A percentile compares a stretch with the other conserved stretches of the same genome.
phyloP scores from a whole-genome alignment of 108 stramenopile species.

The Schizochytrium sp. region DNA sequence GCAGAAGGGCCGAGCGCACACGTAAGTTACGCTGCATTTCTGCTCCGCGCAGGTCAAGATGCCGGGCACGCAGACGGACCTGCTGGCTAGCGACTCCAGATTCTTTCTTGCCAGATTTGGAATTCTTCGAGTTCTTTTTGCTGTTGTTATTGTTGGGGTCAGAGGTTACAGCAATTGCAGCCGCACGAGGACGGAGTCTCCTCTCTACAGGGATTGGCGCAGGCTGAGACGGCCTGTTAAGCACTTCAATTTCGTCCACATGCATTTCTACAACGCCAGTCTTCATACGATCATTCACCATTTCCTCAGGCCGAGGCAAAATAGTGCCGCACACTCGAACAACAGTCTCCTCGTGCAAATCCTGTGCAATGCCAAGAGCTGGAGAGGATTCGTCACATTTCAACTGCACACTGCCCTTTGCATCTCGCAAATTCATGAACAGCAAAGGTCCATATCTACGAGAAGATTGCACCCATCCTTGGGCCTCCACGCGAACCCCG shows the following conservation, averaged over 20 bases:
- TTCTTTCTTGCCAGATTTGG: background rate
- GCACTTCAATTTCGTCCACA: background rate
- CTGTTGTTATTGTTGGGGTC: background rate
- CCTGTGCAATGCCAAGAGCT: background rate
- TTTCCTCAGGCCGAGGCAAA: background rate
- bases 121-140: background rate
- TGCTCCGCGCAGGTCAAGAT: conserved; percentile 62
- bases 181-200: background rate
- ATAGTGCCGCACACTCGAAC: conserved; percentile 23
- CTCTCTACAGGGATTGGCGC: conserved; percentile 14
- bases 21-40: conserved; percentile 65
- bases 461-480: background rate
- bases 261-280: background rate
- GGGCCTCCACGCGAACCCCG: conserved; percentile 20
- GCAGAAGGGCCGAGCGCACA: conserved; percentile 34
- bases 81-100: conserved; percentile 4
- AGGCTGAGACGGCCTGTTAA: background rate
- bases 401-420: background rate
- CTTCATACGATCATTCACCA: conserved; percentile 13
- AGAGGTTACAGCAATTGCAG: background rate
- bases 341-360: conserved; percentile 42
- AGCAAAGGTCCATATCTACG: background rate
- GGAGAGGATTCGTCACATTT: background rate
- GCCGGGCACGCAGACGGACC: conserved; percentile 1
- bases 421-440: conserved; percentile 10